Conservation (phyloP, 2,329 filamentous ascomycete genomes). For the Fusarium bulbicola region DNA sequence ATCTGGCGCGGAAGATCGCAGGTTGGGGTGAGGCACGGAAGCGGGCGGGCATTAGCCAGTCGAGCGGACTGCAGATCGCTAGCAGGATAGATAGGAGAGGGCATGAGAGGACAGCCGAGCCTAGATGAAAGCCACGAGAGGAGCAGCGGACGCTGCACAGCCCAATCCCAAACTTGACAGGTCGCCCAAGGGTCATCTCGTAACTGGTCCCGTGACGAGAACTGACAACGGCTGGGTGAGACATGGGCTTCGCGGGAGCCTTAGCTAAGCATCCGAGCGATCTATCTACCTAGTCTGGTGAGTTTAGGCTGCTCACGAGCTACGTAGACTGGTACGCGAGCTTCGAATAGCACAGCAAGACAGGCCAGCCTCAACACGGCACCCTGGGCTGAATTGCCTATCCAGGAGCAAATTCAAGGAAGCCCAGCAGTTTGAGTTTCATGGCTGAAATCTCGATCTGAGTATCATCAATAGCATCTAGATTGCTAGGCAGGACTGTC, state of each 20-base stretch:
- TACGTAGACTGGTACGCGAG: not conserved
- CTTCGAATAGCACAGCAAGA: conserved; percentile 25
- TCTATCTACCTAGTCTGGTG: conserved; percentile 4
- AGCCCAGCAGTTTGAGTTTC: conserved; percentile 6
- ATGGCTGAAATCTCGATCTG: conserved; percentile 14
- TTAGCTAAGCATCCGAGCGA: conserved; percentile 24
- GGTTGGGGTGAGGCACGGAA: conserved; percentile 6
- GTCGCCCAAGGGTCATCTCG: conserved; percentile 15
- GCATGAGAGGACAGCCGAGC: not conserved
- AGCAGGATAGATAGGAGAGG: conserved; percentile 3
- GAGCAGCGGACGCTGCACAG: conserved; percentile 14
- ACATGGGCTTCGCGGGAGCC: conserved; percentile 28
- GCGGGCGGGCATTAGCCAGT: conserved; percentile 20
- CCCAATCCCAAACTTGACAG: conserved; percentile 14
- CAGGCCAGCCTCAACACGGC: conserved; percentile 12
- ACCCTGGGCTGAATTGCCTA: conserved; percentile 3
- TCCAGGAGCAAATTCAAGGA: not conserved
- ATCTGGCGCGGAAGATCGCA: conserved; percentile 3
- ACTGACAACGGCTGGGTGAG: conserved; percentile 9
- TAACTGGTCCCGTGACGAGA: conserved; percentile 25
- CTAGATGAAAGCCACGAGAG: not conserved
- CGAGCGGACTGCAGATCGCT: conserved; percentile 22
- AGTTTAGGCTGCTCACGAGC: conserved; percentile 19
- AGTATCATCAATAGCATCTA: conserved; percentile 8
- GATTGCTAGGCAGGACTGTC: not conserved